A percentile compares a stretch with the other conserved stretches of the same genome.
phyloP scores from a whole-genome alignment of 2,329 filamentous ascomycete species.

The Arthroderma sp. region DNA sequence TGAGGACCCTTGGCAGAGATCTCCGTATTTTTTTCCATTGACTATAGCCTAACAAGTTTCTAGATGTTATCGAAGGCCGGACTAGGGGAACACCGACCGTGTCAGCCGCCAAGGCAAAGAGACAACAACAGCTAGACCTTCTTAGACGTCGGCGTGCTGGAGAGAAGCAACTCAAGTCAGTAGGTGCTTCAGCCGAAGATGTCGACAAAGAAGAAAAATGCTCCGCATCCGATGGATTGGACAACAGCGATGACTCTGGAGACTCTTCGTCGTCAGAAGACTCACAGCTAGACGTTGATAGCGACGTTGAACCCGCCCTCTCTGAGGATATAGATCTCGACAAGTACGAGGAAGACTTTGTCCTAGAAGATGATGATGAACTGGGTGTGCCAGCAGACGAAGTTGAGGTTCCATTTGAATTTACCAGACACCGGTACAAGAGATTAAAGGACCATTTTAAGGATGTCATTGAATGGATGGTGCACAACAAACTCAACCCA shows the following conservation, averaged over 20 bases:
- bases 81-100: slow-evolving; percentile 32
- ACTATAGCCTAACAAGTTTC: slow-evolving; percentile 11
- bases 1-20: neutral
- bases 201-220: slow-evolving; percentile 6
- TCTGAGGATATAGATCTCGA: slow-evolving; percentile 39
- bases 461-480: slow-evolving; percentile 66
- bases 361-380: slow-evolving; percentile 47
- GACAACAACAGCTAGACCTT: slow-evolving; percentile 32
- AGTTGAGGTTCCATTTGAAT: slow-evolving; percentile 53
- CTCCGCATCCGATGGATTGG: neutral
- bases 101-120: slow-evolving; percentile 29
- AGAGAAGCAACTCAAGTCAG: slow-evolving; percentile 16
- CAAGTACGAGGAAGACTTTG: slow-evolving; percentile 51
- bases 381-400: slow-evolving; percentile 44
- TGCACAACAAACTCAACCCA: slow-evolving; percentile 66
- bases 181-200: neutral
- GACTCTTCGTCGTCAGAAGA: slow-evolving; percentile 10
- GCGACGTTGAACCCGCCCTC: slow-evolving; percentile 23
- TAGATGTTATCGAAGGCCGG: slow-evolving; percentile 28
- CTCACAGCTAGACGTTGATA: slow-evolving; percentile 18
- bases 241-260: neutral
- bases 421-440: slow-evolving; percentile 53
- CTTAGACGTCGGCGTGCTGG: slow-evolving; percentile 35
- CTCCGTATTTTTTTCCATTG: neutral
- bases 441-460: slow-evolving; percentile 61